Evolutionary conservation across 768 basidiomycete species (phyloP).

Genomic region (Boletus fagicola): DNA sequence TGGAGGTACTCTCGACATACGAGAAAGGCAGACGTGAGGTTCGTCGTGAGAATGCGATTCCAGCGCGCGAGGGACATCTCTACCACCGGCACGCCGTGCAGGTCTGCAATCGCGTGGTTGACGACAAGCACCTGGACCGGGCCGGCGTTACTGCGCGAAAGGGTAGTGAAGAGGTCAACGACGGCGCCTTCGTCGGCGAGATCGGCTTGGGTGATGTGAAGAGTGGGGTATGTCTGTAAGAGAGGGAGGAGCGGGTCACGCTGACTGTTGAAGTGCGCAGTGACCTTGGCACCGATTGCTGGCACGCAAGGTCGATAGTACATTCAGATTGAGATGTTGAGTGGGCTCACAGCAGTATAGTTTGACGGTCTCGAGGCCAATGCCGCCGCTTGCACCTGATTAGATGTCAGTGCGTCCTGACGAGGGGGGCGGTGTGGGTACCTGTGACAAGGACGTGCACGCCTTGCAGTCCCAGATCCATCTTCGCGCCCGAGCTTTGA

Average conservation of each 20-base stretch:
- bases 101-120: slow-evolving; percentile 56
- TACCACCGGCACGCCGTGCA: slow-evolving; percentile 43
- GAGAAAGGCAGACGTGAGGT: slow-evolving; percentile 65
- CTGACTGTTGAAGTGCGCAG: slow-evolving; percentile 28
- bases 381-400: slow-evolving; percentile 74
- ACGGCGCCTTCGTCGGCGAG: slow-evolving; percentile 55
- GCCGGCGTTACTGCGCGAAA: slow-evolving; percentile 31
- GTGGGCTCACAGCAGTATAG: slow-evolving; percentile 51
- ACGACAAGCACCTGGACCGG: slow-evolving; percentile 57
- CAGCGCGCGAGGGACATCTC: slow-evolving; percentile 62
- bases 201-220: slow-evolving; percentile 47
- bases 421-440: slow-evolving; percentile 12
- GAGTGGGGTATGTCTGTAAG: slow-evolving; percentile 32
- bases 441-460: slow-evolving; percentile 70
- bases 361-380: slow-evolving; percentile 61
- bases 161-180: slow-evolving; percentile 41
- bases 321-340: neutral
- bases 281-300: neutral
- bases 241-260: slow-evolving; percentile 41
- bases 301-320: neutral
- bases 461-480: slow-evolving; percentile 56
- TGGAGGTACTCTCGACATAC: slow-evolving; percentile 58
- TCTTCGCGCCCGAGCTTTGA: slow-evolving; percentile 8
- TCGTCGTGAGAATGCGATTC: slow-evolving; percentile 55
- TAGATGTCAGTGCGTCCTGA: neutral